Base-by-base conservation (phyloP, 1,284 basidiomycete species). In the Uromyces viciae-fabae region DNA sequence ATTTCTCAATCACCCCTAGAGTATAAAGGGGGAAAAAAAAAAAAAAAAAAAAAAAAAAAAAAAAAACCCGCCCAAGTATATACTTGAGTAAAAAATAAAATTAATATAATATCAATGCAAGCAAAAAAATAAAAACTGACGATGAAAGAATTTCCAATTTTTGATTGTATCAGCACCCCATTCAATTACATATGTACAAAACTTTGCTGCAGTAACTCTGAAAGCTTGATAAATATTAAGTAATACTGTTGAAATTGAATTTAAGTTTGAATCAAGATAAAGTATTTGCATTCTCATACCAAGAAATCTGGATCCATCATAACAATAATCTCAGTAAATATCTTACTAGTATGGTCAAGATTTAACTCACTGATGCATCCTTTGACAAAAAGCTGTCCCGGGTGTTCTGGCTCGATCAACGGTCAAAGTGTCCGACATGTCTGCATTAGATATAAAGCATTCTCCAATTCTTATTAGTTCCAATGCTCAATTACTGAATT, bases 201-300 rank as follows among this genome's bases (percentile, higher is more conserved):
- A 92, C 87, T 95, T 98, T 88, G 95, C 91, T 0, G 93, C 93
- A 0, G 91, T 89, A 33, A 96, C 86, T n/a, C 93, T 86, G 84
- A 95, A 93, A 84, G 91, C 92, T 85, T 95, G 91, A 85, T 94
- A 95, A 11, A 97, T 88, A 85, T 98, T 99, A 49, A 90, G 85
- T 85, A 93, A 90, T 2, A 93, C 90, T 0, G 89, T 89, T 43
- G 88, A 83, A 36, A 86, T 83, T 1, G 89, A 87, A 85, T 96
- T 98, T 82, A 97, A 88, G 8, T 85, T 84, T 1, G 90, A 89
- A 85, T 98, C 95, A 71, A 89, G 91, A 86, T 90, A 95, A 81
- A 95, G 90, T 46, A 90, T 88, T 84, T 94, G 92, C 78, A 88
- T 89, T 83, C 90, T 90, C 17, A 90, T 87, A 84, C 90, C 91